Evolutionary conservation across 352 stramenopile genomes (phyloP).

Genomic region (Globisporangium middletonii): DNA sequence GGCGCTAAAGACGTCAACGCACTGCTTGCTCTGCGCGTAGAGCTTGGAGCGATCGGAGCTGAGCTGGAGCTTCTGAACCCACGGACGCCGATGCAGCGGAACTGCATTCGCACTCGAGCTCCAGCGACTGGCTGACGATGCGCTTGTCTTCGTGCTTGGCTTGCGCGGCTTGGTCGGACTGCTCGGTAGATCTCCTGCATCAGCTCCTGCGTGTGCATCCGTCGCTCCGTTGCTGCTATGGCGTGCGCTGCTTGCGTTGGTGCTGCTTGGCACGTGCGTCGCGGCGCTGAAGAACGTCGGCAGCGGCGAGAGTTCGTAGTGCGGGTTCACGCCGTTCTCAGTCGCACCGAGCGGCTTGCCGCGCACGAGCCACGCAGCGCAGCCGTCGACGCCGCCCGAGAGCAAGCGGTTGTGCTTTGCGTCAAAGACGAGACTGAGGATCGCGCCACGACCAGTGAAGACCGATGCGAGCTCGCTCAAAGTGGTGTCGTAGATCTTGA

Average conservation of each 20-base stretch:
- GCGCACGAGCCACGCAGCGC: conserved; percentile 49
- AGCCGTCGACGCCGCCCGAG: conserved; percentile 58
- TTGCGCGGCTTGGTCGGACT: conserved; percentile 1
- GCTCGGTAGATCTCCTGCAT: not conserved
- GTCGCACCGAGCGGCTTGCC: conserved; percentile 30
- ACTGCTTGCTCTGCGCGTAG: conserved; percentile 43
- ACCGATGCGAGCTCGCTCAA: conserved; percentile 56
- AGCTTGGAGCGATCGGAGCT: conserved; percentile 29
- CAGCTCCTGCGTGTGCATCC: not conserved
- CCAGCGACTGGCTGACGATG: not conserved
- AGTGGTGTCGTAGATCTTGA: conserved; percentile 51
- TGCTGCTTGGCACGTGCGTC: conserved; percentile 1
- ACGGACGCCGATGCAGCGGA: conserved; percentile 15
- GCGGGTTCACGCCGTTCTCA: conserved; percentile 39
- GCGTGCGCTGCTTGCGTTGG: not conserved
- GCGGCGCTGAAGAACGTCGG: conserved; percentile 33
- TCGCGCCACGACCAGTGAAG: conserved; percentile 36
- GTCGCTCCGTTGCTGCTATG: not conserved
- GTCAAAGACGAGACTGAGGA: conserved; percentile 57
- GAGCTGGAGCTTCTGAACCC: conserved; percentile 51
- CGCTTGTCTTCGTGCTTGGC: conserved; percentile 10
- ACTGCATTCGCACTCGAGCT: not conserved
- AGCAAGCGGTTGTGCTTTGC: conserved; percentile 40
- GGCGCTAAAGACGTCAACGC: conserved; percentile 50
- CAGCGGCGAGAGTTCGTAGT: conserved; percentile 51